Conservation (phyloP, 2,329 filamentous ascomycete species). For the Rutstroemia sp. region DNA sequence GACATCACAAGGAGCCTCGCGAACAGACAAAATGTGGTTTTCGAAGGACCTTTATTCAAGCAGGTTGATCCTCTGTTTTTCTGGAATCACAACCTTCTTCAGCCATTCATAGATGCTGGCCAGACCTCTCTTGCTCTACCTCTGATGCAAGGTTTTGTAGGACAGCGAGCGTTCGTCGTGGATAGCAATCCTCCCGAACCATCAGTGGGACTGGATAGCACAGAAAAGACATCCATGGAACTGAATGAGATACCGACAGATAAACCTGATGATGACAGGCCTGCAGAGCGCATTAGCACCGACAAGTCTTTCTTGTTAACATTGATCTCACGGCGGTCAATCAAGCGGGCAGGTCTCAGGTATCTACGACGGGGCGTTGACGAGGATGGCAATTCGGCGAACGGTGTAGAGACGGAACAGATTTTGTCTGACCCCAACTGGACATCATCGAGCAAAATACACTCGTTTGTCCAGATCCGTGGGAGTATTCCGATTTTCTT, state of each 20-base stretch:
- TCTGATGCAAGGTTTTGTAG: slow-evolving; percentile 89
- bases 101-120: slow-evolving; percentile 67
- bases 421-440: slow-evolving; percentile 69
- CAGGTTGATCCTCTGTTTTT: slow-evolving; percentile 75
- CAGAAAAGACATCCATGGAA: slow-evolving; percentile 34
- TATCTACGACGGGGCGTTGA: slow-evolving; percentile 89
- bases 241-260: slow-evolving; percentile 33
- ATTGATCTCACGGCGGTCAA: slow-evolving; percentile 80
- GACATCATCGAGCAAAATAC: slow-evolving; percentile 53
- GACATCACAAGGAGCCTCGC: slow-evolving; percentile 70
- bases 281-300: slow-evolving; percentile 11
- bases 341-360: slow-evolving; percentile 77
- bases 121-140: slow-evolving; percentile 68
- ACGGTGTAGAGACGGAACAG: slow-evolving; percentile 92
- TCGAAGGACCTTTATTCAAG: slow-evolving; percentile 57
- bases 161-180: slow-evolving; percentile 73
- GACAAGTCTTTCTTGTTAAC: slow-evolving; percentile 54
- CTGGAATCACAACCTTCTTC: slow-evolving; percentile 76
- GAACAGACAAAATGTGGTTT: slow-evolving; percentile 34
- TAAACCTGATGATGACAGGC: slow-evolving; percentile 10
- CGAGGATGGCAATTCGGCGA: slow-evolving; percentile 81
- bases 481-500: slow-evolving; percentile 95
- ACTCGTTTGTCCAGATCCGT: slow-evolving; percentile 80
- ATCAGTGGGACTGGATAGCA: slow-evolving; percentile 44
- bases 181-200: slow-evolving; percentile 44